A percentile compares a stretch with the other conserved stretches of the same genome.
Conservation (phyloP, 2,329 filamentous ascomycete species). For the Zymoseptoria brevis region DNA sequence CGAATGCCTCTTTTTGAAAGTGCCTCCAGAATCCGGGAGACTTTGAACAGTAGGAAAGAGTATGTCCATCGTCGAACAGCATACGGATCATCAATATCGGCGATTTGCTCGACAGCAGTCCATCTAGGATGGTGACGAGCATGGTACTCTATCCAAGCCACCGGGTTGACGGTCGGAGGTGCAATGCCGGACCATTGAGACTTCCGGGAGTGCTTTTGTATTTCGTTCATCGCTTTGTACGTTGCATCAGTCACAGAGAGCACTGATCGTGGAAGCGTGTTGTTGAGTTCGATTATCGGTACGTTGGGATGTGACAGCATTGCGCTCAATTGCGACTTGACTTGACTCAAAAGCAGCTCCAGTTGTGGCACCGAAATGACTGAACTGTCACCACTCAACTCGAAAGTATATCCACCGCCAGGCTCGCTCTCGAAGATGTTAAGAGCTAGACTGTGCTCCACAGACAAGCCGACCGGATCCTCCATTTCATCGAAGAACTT, state of each 20-base stretch:
- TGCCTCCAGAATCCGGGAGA: not conserved
- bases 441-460: not conserved
- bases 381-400: constrained; percentile 3
- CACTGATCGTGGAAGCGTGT: not conserved
- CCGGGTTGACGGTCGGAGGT: not conserved
- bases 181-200: not conserved
- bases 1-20: not conserved
- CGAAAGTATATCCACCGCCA: not conserved
- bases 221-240: not conserved
- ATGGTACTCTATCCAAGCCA: constrained; percentile 9
- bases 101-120: constrained; percentile 7
- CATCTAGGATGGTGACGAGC: constrained; percentile 8
- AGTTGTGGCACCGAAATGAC: constrained; percentile 1
- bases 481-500: not conserved
- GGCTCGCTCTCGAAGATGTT: not conserved
- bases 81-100: not conserved
- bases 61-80: not conserved
- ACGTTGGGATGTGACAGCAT: constrained; percentile 2
- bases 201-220: not conserved
- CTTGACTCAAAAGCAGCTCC: constrained; percentile 1
- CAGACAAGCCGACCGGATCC: not conserved
- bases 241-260: not conserved
- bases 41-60: not conserved
- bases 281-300: constrained; percentile 3
- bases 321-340: constrained; percentile 1